Evolutionary conservation across 768 basidiomycete species (phyloP), one percentile per base, ranked within the genome.

Genomic region (Suillus luteus): DNA sequence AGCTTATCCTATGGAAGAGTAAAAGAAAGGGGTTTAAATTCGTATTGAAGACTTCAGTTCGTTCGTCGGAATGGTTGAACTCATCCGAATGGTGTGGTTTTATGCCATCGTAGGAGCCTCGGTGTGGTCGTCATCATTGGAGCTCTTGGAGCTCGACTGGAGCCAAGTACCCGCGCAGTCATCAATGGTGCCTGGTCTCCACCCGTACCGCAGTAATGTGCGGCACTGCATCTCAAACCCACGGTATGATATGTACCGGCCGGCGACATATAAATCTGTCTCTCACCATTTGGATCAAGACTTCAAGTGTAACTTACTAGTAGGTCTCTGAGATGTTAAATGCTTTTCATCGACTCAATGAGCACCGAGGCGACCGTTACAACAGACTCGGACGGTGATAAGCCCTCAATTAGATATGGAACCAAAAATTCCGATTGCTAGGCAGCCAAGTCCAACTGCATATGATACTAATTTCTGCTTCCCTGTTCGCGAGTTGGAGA

Each of bases 401-500:
- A 52, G 4, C 27, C 17, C 14, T 51, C 49, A 15, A 33, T 15
- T 52, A 19, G 31, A 33, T 27, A 27, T 54, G 11, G 17, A 54
- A 54, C 19, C 17, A 54, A 4, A 54, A 7, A 54, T 33, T 1
- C 33, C 31, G 31, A 35, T 19, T 51, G 49, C 15, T 27, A 15
- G 14, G 12, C 49, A 27, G 52, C 9, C 52, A 54, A 51, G 33
- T 35, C 33, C 49, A 9, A 2, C 33, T 19, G 46, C 67, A 22
- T 77, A 78, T 65, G 75, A 84, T 62, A 40, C 77, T 62, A 84
- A 87, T 62, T 86, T 87, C 68, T 83, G 80, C 64, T 84, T 82
- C 66, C 78, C 81, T 2, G 72, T 85, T 1, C 80, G 78, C 2
- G 71, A 78, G 22, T 72, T 87, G 15, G 79, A 85, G 66, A 85